Base-by-base conservation (phyloP, 768 basidiomycete genomes). In the Phaeotremella fagi region DNA sequence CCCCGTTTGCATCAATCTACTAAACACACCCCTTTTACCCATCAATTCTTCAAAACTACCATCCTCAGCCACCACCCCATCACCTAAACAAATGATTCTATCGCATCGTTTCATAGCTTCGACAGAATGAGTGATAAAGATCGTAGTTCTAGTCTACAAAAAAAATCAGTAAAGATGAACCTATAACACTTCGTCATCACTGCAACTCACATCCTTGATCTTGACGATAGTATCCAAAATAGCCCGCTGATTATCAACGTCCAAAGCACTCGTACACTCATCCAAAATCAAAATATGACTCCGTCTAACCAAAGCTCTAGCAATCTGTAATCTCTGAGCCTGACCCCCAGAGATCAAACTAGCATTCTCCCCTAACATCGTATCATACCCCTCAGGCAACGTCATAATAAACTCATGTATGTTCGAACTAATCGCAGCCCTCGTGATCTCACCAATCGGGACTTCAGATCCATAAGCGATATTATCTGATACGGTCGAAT, bases 111-210 rank as follows among this genome's bases (percentile, higher is more conserved):
- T 80, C 92, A 97, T 98, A 26, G 89, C 83, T 38, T 83, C 81
- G 26, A 90, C 72, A 73, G 94, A 94, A 76, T 98, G 94, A 12
- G 92, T 97, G 61, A 97, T 83, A 81, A 97, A 86, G 59, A 97
- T 74, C 51, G 88, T 90, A 58, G 90, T 94, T 50, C 84, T 63
- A 22, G 57, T 59, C 68, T 70, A 29, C 12, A 31, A 24, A 22
- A 5, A 35, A 46, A 20, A 22, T 22, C 20, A 37, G 27, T 53
- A 43, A 57, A 50, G 48, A 50, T 51, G 45, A 6, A 28, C 23
- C 42, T 36, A 22, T 9, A 27, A 23, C 29, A 18, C 24, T 15
- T 9, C 4, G 22, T 45, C 50, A 52, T 15, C 43, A 31, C 12
- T 11, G 23, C 7, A 6, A 59, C 68, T 78, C 20, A 83, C 82